Evolutionary conservation across 2,329 filamentous ascomycete species (phyloP), one percentile per base, ranked within the genome.

Genomic region (Paracorniculantispora psalliotae): DNA sequence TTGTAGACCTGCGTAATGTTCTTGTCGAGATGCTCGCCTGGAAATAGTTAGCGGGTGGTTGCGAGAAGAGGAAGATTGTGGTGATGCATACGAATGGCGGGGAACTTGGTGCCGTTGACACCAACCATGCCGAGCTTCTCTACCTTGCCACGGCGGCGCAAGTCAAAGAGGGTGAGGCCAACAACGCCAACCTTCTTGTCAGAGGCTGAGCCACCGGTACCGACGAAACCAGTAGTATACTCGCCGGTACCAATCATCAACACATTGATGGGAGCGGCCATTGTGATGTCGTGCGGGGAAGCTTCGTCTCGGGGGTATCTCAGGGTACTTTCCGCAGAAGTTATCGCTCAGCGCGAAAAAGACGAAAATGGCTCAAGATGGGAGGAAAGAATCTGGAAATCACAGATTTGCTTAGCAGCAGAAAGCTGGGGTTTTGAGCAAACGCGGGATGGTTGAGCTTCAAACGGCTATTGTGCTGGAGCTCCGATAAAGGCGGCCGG

Each of bases 111-210:
- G 63, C 92, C 93, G 61, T 90, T 92, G 58, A 91, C 90, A 58
- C 92, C 93, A 23, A 90, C 92, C 92, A 97, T 97, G 68, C 85
- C 86, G 68, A 97, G 79, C 62, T 89, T 85, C 66, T 84, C 87
- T 25, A 97, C 92, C 76, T 96, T 96, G 66, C 92, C 92, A 72
- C 92, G 83, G 63, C 92, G 83, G 61, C 92, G 86, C 64, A 97
- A 81, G 72, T 96, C 92, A 73, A 96, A 96, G 65, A 96, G 80
- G 25, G 90, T 93, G 71, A 97, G 78, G 43, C 90, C 92, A 19
- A 97, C 92, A 10, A 97, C 93, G 60, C 93, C 92, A 52, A 97
- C 89, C 75, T 97, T 97, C 79, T 97, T 97, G 81, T 97, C 93
- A 52, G 91, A 96, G 12, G 84, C 87, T 4, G 91, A 96, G 54